Percentiles rank a stretch among this genome's conserved stretches.
phyloP scores from a whole-genome alignment of 108 stramenopile genomes.

The Mayamaea pseudoterrestris region DNA sequence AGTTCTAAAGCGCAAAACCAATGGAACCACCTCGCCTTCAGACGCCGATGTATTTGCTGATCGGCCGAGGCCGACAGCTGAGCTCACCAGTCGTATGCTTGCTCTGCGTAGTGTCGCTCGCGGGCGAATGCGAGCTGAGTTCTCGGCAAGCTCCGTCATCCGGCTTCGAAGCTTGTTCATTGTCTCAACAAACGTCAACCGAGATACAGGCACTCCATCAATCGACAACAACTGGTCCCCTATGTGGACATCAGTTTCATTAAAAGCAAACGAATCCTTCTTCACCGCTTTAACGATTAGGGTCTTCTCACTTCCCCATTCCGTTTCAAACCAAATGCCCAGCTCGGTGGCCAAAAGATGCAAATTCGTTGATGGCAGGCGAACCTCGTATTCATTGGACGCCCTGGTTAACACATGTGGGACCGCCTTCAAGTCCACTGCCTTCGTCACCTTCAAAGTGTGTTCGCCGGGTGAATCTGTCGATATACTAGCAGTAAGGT shows the following conservation, averaged over 20 bases:
- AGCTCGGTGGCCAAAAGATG: conserved; percentile 64
- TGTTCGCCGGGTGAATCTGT: conserved; percentile 61
- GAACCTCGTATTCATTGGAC: conserved; percentile 48
- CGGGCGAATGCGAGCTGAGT: no score
- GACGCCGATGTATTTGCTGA: no score
- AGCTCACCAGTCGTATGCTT: no score
- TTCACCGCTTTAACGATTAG: conserved; percentile 86
- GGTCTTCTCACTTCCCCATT: conserved; percentile 59
- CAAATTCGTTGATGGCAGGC: conserved; percentile 24
- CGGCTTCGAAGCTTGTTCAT: conserved; percentile 68
- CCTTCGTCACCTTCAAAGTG: conserved; percentile 27
- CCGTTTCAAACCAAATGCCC: conserved; percentile 92
- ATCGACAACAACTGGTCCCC: conserved; percentile 86
- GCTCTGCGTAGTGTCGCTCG: no score
- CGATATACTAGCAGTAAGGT: conserved; percentile 58
- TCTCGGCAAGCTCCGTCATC: conserved; percentile 16
- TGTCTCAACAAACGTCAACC: conserved; percentile 64
- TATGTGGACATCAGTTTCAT: conserved; percentile 72
- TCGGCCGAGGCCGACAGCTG: no score
- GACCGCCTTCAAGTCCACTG: conserved; percentile 51
- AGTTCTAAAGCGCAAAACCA: no score
- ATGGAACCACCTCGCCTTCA: no score
- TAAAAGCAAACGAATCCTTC: conserved; percentile 66
- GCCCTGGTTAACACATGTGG: conserved; percentile 60
- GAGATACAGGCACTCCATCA: conserved; percentile 52